These are phyloP conservation scores for Podospora conica DNA, from an alignment of 495 filamentous ascomycete genomes.

Conservation along the genomic window DNA sequence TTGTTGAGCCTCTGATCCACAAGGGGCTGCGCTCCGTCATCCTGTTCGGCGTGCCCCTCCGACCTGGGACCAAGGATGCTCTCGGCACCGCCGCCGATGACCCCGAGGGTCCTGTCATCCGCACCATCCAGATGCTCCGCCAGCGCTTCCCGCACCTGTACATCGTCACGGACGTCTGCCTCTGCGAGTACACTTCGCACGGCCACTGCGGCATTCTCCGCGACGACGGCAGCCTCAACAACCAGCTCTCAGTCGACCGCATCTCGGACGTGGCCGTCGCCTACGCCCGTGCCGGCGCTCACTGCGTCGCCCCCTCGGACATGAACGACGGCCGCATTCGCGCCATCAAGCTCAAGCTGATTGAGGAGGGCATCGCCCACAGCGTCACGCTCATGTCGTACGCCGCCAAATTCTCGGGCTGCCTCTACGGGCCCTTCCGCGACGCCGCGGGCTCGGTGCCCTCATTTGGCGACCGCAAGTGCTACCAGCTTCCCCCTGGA, in stretches of 20 bases:
- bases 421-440: slow-evolving; percentile 93
- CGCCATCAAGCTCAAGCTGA: slow-evolving; percentile 93
- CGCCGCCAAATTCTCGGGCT: slow-evolving; percentile 93
- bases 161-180: slow-evolving; percentile 85
- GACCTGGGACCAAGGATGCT: slow-evolving; percentile 74
- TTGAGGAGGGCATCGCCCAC: slow-evolving; percentile 85
- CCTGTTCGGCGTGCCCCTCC: slow-evolving; percentile 87
- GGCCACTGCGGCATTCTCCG: slow-evolving; percentile 94
- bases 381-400: slow-evolving; percentile 92
- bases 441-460: slow-evolving; percentile 91
- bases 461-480: slow-evolving; percentile 88
- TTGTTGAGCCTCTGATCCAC: slow-evolving; percentile 75
- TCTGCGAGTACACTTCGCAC: slow-evolving; percentile 98
- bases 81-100: slow-evolving; percentile 92
- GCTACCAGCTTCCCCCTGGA: slow-evolving; percentile 92
- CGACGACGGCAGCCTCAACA: slow-evolving; percentile 89
- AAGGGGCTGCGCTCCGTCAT: slow-evolving; percentile 91
- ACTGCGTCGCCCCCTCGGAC: slow-evolving; percentile 94
- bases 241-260: slow-evolving; percentile 81
- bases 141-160: slow-evolving; percentile 81
- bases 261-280: slow-evolving; percentile 89
- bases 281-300: slow-evolving; percentile 87
- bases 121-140: slow-evolving; percentile 72
- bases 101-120: slow-evolving; percentile 84
- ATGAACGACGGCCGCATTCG: slow-evolving; percentile 98